These are phyloP conservation scores for Periglandula ipomoeae DNA, from an alignment of 2,329 filamentous ascomycete genomes.

Conservation along the genomic window DNA sequence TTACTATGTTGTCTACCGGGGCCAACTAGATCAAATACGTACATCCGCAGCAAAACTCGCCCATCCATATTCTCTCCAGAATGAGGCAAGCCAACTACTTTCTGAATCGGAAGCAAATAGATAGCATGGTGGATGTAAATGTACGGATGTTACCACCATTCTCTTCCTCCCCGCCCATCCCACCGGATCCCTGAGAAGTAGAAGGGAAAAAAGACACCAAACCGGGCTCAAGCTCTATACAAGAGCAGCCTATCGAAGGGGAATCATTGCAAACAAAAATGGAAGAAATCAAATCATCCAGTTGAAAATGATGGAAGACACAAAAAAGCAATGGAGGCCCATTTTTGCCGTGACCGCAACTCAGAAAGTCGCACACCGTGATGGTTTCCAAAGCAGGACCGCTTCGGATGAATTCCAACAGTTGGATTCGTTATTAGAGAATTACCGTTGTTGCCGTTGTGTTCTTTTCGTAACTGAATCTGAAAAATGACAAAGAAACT, in stretches of 20 bases:
- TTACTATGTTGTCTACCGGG: conserved; percentile 23
- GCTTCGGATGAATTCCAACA: background rate
- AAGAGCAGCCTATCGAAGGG: conserved; percentile 11
- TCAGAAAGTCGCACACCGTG: background rate
- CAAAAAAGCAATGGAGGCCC: conserved; percentile 12
- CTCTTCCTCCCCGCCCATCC: background rate
- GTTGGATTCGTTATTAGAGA: background rate
- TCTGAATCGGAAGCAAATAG: conserved; percentile 18
- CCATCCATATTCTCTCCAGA: conserved; percentile 7
- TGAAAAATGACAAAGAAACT: conserved; percentile 10
- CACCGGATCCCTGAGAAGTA: conserved; percentile 4
- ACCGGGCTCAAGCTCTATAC: conserved; percentile 2
- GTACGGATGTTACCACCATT: conserved; percentile 7
- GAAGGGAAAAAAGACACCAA: conserved; percentile 8
- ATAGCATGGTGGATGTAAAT: conserved; percentile 10
- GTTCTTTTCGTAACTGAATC: conserved; percentile 8
- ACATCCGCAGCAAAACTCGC: conserved; percentile 9
- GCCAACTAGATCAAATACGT: conserved; percentile 20
- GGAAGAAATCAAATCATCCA: conserved; percentile 1
- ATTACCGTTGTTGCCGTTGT: conserved; percentile 7
- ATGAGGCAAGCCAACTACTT: conserved; percentile 10
- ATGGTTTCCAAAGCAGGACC: background rate
- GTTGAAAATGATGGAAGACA: background rate
- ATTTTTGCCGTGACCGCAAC: conserved; percentile 10
- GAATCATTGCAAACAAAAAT: conserved; percentile 13